Base-by-base conservation (phyloP, 83 land plant species). In the Thuja plicata region DNA sequence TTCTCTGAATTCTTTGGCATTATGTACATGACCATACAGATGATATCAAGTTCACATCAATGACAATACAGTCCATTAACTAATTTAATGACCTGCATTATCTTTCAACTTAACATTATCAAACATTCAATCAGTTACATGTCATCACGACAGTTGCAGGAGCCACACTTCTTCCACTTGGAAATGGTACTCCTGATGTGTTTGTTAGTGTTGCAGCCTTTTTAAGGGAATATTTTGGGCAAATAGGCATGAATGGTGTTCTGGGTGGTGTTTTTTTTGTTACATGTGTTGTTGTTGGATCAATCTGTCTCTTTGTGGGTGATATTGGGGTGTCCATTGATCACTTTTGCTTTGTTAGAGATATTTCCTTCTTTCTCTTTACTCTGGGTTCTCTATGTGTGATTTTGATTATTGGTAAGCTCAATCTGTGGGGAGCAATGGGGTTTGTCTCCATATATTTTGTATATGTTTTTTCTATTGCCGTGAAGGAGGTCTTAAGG, bases 121-220 rank as follows among this genome's bases (percentile, higher is more conserved):
- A n/a, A n/a, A n/a, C n/a, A n/a, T n/a, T n/a, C n/a, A n/a, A n/a
- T n/a, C n/a, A n/a, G n/a, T n/a, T n/a, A n/a, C n/a, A n/a, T n/a
- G n/a, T n/a, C n/a, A n/a, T n/a, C n/a, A n/a, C n/a, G n/a, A 90
- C 97, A 7, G 92, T 96, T 3, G 97, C 99, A 21, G 99, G 99
- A 37, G 95, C 94, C 55, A 94, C 97, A 11, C 95, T 97, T 17
- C 92, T 97, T 43, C 93, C 97, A 1, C 93, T 97, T 3, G 99
- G 99, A 19, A 97, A 97, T 86, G 99, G 97, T 0, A 95, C 99
- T 8, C 93, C 96, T 1, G 99, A 97, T 79, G 95, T 96, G 48
- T 96, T 97, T 87, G 90, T 97, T 7, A 96, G 95, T 43, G 92
- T 97, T 50, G 96, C 94, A 38, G 94, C 99, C 43, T 96, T 97